These are phyloP conservation scores for Golubevia pallescens DNA, from an alignment of 1,284 basidiomycete genomes.

Conservation along the genomic window DNA sequence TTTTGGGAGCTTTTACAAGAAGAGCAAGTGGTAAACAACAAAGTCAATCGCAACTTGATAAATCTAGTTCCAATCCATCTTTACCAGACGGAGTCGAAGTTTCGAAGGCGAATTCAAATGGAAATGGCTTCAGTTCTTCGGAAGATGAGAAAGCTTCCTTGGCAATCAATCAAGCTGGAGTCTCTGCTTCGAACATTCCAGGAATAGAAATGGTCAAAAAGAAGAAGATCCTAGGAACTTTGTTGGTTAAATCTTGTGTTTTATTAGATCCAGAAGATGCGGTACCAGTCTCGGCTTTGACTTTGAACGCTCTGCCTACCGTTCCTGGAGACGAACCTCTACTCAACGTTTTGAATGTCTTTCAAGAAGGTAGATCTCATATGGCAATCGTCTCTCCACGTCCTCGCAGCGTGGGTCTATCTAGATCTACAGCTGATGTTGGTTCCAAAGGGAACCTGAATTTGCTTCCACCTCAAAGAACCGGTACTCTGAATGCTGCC, in stretches of 20 bases:
- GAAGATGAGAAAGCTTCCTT: constrained; percentile 66
- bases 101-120: constrained; percentile 63
- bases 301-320: constrained; percentile 77
- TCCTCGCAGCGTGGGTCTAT: constrained; percentile 22
- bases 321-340: constrained; percentile 85
- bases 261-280: constrained; percentile 80
- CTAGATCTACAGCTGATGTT: too few species aligned
- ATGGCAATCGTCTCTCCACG: constrained; percentile 79
- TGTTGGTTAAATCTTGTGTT: constrained; percentile 85
- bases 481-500: not conserved
- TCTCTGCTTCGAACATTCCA: not conserved
- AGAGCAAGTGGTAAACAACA: too few species aligned
- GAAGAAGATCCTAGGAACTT: constrained; percentile 80
- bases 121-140: constrained; percentile 26
- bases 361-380: constrained; percentile 88
- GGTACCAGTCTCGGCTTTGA: constrained; percentile 34
- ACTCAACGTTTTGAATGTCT: constrained; percentile 83
- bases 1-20: too few species aligned
- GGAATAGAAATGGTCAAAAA: constrained; percentile 31
- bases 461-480: not conserved
- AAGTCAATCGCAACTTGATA: too few species aligned
- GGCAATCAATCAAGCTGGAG: constrained; percentile 4
- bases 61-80: constrained; percentile 38
- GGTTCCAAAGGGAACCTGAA: not conserved
- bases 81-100: constrained; percentile 74